A percentile compares a stretch with the other conserved stretches of the same genome.
These are phyloP conservation scores for Metarhizium humberi DNA, from an alignment of 2,329 filamentous ascomycete species.

Conservation along the genomic window DNA sequence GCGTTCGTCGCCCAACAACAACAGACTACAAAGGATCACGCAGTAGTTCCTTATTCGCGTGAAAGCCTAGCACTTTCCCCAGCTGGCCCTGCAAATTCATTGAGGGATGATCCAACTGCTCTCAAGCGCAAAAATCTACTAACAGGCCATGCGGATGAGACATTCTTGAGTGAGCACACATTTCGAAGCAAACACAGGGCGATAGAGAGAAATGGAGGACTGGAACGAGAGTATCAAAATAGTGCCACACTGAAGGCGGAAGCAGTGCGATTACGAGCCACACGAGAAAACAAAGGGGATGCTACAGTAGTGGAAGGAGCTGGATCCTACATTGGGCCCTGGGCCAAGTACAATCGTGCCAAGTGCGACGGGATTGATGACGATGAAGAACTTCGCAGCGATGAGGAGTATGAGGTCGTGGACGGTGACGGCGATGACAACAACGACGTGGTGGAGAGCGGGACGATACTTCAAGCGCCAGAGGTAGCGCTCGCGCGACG, in stretches of 20 bases:
- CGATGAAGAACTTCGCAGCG: conserved; percentile 67
- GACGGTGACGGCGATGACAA: conserved; percentile 59
- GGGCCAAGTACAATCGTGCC: conserved; percentile 72
- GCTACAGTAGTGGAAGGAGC: conserved; percentile 77
- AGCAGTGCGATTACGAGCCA: conserved; percentile 57
- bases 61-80: conserved; percentile 59
- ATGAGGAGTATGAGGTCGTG: conserved; percentile 70
- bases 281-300: conserved; percentile 77
- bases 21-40: conserved; percentile 47
- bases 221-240: conserved; percentile 46
- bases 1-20: conserved; percentile 48
- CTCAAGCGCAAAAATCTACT: conserved; percentile 73
- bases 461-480: conserved; percentile 49
- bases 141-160: conserved; percentile 83
- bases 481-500: conserved; percentile 42
- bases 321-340: conserved; percentile 84
- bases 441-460: conserved; percentile 56
- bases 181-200: conserved; percentile 84
- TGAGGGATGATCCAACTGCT: conserved; percentile 50
- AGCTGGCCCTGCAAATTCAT: conserved; percentile 66
- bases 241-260: conserved; percentile 58
- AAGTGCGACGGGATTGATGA: conserved; percentile 66
- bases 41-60: conserved; percentile 57
- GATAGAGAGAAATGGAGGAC: conserved; percentile 57
- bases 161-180: conserved; percentile 79